Percentiles rank a stretch among this genome's conserved stretches.
Conservation (phyloP, 2,329 filamentous ascomycete species). For the Diplodia sapinea region DNA sequence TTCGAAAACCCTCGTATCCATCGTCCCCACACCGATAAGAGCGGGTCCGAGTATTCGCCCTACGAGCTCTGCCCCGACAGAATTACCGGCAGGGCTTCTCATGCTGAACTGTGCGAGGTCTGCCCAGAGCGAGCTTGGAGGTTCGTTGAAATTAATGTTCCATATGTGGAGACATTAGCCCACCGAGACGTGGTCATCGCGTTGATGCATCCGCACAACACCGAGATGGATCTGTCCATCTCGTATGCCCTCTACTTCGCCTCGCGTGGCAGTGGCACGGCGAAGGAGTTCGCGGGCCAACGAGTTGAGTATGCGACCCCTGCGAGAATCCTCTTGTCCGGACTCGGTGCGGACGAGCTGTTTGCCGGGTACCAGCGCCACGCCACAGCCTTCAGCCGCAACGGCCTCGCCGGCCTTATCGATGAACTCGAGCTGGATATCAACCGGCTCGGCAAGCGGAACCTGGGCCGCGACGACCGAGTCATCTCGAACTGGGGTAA, state of each 20-base stretch:
- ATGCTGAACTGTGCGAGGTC: constrained; percentile 70
- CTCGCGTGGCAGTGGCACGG: constrained; percentile 70
- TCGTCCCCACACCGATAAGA: constrained; percentile 40
- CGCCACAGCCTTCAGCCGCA: constrained; percentile 72
- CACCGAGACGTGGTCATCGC: constrained; percentile 73
- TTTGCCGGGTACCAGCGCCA: constrained; percentile 94
- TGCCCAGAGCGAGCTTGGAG: constrained; percentile 78
- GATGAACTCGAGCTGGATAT: constrained; percentile 88
- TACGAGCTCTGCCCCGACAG: constrained; percentile 92
- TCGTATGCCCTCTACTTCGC: constrained; percentile 94
- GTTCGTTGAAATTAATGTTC: constrained; percentile 85
- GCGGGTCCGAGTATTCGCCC: constrained; percentile 40
- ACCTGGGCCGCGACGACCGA: constrained; percentile 90
- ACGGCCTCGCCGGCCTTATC: constrained; percentile 73
- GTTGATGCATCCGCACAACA: constrained; percentile 91
- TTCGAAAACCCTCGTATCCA: constrained; percentile 87
- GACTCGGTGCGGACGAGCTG: constrained; percentile 92
- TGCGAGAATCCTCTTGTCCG: constrained; percentile 85
- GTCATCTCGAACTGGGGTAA: constrained; percentile 87
- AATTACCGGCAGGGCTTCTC: constrained; percentile 80
- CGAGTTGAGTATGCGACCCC: constrained; percentile 64
- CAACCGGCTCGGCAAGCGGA: constrained; percentile 84
- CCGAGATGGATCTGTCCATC: constrained; percentile 98
- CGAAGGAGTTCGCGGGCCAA: constrained; percentile 41
- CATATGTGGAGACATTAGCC: constrained; percentile 73